phyloP scores from a whole-genome alignment of 805 yeast species.

The Ogataea sp. region DNA sequence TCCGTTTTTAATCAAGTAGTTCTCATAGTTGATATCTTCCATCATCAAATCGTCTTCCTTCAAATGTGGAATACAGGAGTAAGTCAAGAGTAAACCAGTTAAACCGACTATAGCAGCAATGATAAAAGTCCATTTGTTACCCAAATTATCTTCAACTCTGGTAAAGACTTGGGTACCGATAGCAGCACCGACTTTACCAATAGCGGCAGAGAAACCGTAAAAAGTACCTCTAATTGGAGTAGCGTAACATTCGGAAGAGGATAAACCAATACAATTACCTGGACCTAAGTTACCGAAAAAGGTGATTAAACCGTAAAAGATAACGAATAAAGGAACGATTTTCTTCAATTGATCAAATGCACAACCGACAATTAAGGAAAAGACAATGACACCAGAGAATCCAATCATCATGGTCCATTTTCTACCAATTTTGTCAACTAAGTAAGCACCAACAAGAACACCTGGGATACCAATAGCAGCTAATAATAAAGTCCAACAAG shows the following conservation, averaged over 20 bases:
- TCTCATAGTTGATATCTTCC: conserved; percentile 38
- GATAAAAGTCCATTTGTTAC: conserved; percentile 33
- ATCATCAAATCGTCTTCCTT: conserved; percentile 36
- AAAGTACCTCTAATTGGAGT: conserved; percentile 41
- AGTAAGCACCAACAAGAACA: conserved; percentile 33
- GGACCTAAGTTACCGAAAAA: conserved; percentile 39
- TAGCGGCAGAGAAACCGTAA: conserved; percentile 41
- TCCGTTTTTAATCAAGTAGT: conserved; percentile 36
- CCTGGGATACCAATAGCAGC: conserved; percentile 21
- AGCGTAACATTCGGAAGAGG: conserved; percentile 38
- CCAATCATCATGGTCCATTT: conserved; percentile 31
- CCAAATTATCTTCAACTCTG: conserved; percentile 30
- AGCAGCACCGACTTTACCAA: conserved; percentile 46
- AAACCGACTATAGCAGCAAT: conserved; percentile 27
- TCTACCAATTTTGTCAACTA: conserved; percentile 33
- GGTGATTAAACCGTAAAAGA: conserved; percentile 39
- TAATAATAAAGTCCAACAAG: conserved; percentile 34
- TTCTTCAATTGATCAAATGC: conserved; percentile 20
- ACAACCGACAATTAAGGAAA: conserved; percentile 38
- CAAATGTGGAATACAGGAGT: conserved; percentile 32
- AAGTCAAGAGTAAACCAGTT: conserved; percentile 25
- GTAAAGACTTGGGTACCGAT: conserved; percentile 40
- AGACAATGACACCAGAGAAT: conserved; percentile 24
- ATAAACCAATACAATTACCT: conserved; percentile 38
- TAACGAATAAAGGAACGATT: conserved; percentile 30